Evolutionary conservation across 148 eudicot species (phyloP).

Genomic region (Tetragonia tetragonoides): DNA sequence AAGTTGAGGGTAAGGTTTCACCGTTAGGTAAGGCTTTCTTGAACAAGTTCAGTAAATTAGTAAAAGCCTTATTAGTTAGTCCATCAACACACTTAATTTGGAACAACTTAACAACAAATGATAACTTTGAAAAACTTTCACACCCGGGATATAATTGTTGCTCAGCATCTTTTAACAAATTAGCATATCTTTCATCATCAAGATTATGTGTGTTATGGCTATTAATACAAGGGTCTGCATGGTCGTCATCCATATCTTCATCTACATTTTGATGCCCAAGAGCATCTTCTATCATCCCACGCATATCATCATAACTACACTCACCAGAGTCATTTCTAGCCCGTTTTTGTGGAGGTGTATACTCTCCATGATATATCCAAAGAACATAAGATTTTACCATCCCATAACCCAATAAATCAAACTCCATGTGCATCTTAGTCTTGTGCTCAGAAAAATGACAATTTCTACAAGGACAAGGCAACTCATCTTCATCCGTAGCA

Average conservation of each 20-base stretch:
- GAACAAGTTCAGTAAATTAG: background rate
- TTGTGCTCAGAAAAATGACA: slow-evolving; percentile 1
- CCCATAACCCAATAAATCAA: slow-evolving; percentile 9
- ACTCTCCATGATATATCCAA: slow-evolving; percentile 13
- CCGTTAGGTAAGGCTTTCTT: slow-evolving; percentile 4
- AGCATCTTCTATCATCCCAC: background rate
- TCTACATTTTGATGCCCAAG: background rate
- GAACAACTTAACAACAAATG: slow-evolving; percentile 6
- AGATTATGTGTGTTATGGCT: too few relatives aligned
- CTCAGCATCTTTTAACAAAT: slow-evolving; percentile 11
- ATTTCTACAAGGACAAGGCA: slow-evolving; percentile 1
- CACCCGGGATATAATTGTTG: background rate
- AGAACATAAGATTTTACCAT: slow-evolving; percentile 10
- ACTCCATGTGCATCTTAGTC: background rate
- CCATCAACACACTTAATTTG: slow-evolving; percentile 12
- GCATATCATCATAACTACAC: background rate
- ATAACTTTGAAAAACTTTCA: background rate
- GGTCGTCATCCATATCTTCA: background rate
- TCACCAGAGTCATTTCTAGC: background rate
- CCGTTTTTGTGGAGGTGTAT: background rate
- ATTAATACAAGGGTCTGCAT: background rate
- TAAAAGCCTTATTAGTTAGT: slow-evolving; percentile 6
- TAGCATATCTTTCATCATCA: background rate
- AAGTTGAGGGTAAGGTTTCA: background rate
- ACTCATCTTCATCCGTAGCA: background rate